These are phyloP conservation scores for Malus domestica DNA, from an alignment of 306 rosid genomes.

Conservation along the genomic window ASM211411v1 NC_041801.1:22488001-22488500, in stretches of 20 bases:
- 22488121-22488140: neutral
- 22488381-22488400: neutral
- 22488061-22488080: neutral
- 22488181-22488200: neutral
- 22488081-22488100: neutral
- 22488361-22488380: neutral
- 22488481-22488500: neutral
- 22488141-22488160: neutral
- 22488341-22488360: neutral
- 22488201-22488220: neutral
- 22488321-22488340: neutral
- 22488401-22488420: neutral
- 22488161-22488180: neutral
- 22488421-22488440: neutral
- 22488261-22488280: neutral
- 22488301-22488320: neutral
- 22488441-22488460: neutral
- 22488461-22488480: neutral
- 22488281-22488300: neutral
- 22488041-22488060: neutral
- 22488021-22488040: neutral
- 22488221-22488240: neutral
- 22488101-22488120: neutral
- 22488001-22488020: neutral
- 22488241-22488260: neutral